Evolutionary conservation across 495 filamentous ascomycete genomes (phyloP).

Genomic region (Lasiosphaeria ovina): DNA sequence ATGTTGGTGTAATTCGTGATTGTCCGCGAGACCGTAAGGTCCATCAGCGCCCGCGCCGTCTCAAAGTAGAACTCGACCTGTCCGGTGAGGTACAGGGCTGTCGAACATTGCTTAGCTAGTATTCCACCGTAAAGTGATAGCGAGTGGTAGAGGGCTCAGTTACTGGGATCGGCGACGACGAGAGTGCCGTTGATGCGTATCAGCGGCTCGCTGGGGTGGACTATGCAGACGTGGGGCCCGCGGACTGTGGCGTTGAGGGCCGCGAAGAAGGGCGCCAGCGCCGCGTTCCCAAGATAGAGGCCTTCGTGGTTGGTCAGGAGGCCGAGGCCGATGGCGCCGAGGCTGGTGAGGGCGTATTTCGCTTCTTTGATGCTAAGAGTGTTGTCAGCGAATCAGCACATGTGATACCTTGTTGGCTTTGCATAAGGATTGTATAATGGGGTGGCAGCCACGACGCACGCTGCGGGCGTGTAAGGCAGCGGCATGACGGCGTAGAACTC

Average conservation of each 20-base stretch:
- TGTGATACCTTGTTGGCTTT: neutral
- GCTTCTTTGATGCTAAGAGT: constrained; percentile 8
- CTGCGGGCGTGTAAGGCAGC: constrained; percentile 1
- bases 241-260: constrained; percentile 1
- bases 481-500: constrained; percentile 10
- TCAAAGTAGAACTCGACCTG: constrained; percentile 11
- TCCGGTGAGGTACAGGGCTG: constrained; percentile 2
- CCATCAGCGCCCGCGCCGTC: constrained; percentile 12
- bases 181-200: neutral
- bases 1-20: constrained; percentile 12
- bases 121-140: no score
- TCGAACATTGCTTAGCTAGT: neutral
- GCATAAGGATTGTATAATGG: neutral
- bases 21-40: constrained; percentile 7
- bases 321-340: constrained; percentile 6
- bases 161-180: neutral
- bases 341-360: constrained; percentile 5
- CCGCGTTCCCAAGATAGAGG: constrained; percentile 10
- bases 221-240: neutral
- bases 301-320: constrained; percentile 14
- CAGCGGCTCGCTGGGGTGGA: neutral
- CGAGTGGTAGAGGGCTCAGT: no score
- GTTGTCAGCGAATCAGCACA: neutral
- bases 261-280: constrained; percentile 9
- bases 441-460: no score